These are phyloP conservation scores for Endothia cerciana DNA, from an alignment of 2,329 filamentous ascomycete species.

Conservation along the genomic window DNA sequence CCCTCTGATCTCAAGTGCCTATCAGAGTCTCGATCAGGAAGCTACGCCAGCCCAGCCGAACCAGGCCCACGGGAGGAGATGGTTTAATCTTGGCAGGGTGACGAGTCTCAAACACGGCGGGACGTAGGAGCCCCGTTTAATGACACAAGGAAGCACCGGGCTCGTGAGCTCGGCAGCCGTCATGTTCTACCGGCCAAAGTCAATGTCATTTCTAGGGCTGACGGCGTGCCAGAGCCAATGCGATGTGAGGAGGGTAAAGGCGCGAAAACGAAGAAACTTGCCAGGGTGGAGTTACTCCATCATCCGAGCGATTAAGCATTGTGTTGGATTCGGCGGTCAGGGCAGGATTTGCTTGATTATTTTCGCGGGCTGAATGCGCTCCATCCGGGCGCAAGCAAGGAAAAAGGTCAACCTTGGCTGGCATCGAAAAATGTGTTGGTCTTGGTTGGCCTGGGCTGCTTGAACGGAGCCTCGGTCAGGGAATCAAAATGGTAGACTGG, in stretches of 20 bases:
- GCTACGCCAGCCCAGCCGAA: conserved; percentile 7
- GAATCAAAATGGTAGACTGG: not conserved
- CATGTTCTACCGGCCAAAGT: not conserved
- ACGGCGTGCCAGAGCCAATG: no score
- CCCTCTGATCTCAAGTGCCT: not conserved
- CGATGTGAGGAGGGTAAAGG: no score
- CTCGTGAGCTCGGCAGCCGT: not conserved
- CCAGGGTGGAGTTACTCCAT: no score
- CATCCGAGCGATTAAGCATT: no score
- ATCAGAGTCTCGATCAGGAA: not conserved
- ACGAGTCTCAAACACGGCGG: conserved; percentile 20
- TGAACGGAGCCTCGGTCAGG: not conserved
- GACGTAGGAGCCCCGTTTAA: not conserved
- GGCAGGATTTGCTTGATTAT: no score
- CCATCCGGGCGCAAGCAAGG: no score
- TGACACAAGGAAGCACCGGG: not conserved
- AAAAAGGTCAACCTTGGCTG: no score
- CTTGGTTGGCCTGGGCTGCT: not conserved
- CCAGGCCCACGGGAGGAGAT: conserved; percentile 23
- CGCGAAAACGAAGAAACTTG: no score
- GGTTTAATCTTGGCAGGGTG: conserved; percentile 23
- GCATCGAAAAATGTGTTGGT: no score
- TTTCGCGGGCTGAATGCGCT: no score
- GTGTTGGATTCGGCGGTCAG: no score
- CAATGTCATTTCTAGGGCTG: no score